These are phyloP conservation scores for Myrica gale DNA, from an alignment of 306 rosid species.

Conservation along the genomic window DNA sequence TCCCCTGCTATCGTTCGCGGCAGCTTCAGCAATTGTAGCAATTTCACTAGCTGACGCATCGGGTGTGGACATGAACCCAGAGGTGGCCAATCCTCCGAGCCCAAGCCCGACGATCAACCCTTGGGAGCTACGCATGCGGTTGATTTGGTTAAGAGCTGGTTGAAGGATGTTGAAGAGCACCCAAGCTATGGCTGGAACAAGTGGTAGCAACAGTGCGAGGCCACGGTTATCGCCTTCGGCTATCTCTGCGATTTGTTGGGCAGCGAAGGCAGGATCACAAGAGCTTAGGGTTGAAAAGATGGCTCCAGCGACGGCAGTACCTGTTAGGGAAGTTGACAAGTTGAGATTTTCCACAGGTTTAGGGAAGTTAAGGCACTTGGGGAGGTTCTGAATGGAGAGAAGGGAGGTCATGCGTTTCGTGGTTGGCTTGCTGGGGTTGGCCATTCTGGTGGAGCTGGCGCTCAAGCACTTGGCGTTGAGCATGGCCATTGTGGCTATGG, in stretches of 20 bases:
- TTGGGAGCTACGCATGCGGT: slow-evolving; percentile 60
- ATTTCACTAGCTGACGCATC: slow-evolving; percentile 62
- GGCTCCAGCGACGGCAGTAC: slow-evolving; percentile 79
- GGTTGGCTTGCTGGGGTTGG: slow-evolving; percentile 39
- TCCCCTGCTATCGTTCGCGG: slow-evolving; percentile 60
- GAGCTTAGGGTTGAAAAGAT: slow-evolving; percentile 56
- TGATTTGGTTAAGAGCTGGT: slow-evolving; percentile 80
- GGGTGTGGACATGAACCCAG: slow-evolving; percentile 42
- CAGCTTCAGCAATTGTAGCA: slow-evolving; percentile 55
- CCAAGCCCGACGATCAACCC: slow-evolving; percentile 65
- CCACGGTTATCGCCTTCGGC: slow-evolving; percentile 92
- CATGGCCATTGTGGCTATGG: slow-evolving; percentile 76
- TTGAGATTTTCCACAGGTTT: slow-evolving; percentile 22
- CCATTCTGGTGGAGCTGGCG: slow-evolving; percentile 36
- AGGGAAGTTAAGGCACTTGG: slow-evolving; percentile 41
- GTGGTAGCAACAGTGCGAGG: slow-evolving; percentile 59
- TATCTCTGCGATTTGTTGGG: slow-evolving; percentile 66
- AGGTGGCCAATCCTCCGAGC: slow-evolving; percentile 59
- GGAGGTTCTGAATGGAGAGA: slow-evolving; percentile 54
- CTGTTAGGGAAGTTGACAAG: slow-evolving; percentile 39
- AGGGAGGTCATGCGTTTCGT: slow-evolving; percentile 45
- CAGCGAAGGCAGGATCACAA: slow-evolving; percentile 68
- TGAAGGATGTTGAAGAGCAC: slow-evolving; percentile 87
- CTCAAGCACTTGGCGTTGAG: slow-evolving; percentile 62
- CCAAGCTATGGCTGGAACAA: slow-evolving; percentile 85